Conservation (phyloP, 2,329 filamentous ascomycete genomes). For the Tolypocladium amazonense region DNA sequence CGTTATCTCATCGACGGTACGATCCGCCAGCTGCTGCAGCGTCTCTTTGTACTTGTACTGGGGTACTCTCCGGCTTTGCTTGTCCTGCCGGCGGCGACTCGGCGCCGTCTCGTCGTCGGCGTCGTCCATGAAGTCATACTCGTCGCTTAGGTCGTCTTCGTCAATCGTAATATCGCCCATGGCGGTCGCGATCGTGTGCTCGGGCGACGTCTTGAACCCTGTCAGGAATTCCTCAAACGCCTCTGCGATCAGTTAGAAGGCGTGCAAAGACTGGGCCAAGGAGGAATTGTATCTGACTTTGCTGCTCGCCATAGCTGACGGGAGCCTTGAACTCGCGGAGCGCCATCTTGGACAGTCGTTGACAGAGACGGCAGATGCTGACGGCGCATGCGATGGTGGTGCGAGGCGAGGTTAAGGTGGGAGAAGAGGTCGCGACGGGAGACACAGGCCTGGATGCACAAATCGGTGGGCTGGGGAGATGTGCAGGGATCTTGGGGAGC, state of each 20-base stretch:
- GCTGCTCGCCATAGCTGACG: slow-evolving; percentile 82
- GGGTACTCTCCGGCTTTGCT: slow-evolving; percentile 39
- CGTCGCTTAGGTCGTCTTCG: slow-evolving; percentile 77
- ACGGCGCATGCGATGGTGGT: slow-evolving; percentile 1
- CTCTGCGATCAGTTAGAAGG: slow-evolving; percentile 35
- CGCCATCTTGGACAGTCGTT: slow-evolving; percentile 52
- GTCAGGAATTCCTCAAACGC: slow-evolving; percentile 82
- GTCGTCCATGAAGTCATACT: slow-evolving; percentile 89
- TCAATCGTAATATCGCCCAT: slow-evolving; percentile 78
- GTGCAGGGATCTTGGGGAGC: slow-evolving; percentile 12
- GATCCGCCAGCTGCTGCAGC: slow-evolving; percentile 78
- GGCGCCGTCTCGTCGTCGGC: slow-evolving; percentile 57
- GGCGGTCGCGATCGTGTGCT: slow-evolving; percentile 65
- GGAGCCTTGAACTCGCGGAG: slow-evolving; percentile 68
- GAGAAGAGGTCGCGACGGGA: slow-evolving; percentile 3
- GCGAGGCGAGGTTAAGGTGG: slow-evolving; percentile 4
- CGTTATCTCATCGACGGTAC: slow-evolving; percentile 63
- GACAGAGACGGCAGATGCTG: background rate
- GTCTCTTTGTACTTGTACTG: slow-evolving; percentile 83
- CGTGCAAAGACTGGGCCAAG: background rate
- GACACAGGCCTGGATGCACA: slow-evolving; percentile 11
- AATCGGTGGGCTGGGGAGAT: slow-evolving; percentile 20
- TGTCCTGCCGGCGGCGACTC: slow-evolving; percentile 37
- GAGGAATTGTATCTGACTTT: slow-evolving; percentile 43
- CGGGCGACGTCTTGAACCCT: slow-evolving; percentile 73